phyloP scores from a whole-genome alignment of 352 stramenopile genomes.

The Phytophthora melonis region DNA sequence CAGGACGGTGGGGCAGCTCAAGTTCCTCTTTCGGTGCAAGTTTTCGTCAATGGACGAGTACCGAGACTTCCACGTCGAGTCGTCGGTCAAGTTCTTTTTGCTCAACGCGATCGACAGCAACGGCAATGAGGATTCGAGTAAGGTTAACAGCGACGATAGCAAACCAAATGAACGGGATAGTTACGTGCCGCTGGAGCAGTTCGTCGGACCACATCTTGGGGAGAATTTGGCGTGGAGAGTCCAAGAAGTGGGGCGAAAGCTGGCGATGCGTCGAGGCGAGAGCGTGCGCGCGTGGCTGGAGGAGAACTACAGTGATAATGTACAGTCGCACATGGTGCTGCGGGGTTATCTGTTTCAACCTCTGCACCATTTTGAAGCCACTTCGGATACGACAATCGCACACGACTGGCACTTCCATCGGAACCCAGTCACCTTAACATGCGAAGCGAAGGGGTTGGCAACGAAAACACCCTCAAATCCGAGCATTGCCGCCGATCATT shows the following conservation, averaged over 20 bases:
- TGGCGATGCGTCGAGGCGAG: constrained; percentile 65
- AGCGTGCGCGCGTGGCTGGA: constrained; percentile 64
- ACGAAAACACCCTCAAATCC: constrained; percentile 31
- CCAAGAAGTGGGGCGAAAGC: constrained; percentile 72
- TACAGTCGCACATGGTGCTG: constrained; percentile 68
- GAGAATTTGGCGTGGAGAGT: constrained; percentile 81
- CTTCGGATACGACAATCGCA: constrained; percentile 47
- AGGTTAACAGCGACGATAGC: neutral
- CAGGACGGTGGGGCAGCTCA: constrained; percentile 79
- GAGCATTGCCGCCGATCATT: constrained; percentile 52
- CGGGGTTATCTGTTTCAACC: constrained; percentile 77
- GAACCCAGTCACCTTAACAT: constrained; percentile 26
- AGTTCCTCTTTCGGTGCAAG: constrained; percentile 73
- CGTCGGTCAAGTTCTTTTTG: constrained; percentile 85
- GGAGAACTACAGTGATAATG: constrained; percentile 58
- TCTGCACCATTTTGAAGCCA: constrained; percentile 54
- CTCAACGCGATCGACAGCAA: constrained; percentile 48
- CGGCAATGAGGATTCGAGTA: too few species aligned
- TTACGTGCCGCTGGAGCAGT: constrained; percentile 62
- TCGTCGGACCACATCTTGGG: constrained; percentile 74
- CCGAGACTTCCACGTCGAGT: constrained; percentile 74
- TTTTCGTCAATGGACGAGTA: constrained; percentile 22
- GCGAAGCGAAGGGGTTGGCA: neutral
- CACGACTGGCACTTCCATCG: constrained; percentile 62
- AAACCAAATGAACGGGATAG: neutral